Evolutionary conservation across 352 stramenopile species (phyloP).

Genomic region (Phytophthora constricta): DNA sequence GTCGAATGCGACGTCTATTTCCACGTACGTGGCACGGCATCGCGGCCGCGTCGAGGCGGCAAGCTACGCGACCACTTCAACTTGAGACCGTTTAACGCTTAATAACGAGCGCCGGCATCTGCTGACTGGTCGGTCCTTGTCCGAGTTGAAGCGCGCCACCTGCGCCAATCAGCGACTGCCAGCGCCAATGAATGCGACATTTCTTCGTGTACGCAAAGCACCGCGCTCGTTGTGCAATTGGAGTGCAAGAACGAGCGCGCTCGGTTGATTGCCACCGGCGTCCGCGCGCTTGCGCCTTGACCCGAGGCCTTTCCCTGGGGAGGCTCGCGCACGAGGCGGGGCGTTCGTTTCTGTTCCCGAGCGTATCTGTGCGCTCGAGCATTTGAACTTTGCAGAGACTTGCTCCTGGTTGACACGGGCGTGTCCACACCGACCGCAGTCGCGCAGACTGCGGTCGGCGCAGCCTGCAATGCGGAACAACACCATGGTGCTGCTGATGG

Average conservation of each 20-base stretch:
- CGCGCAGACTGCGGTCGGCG: too few species aligned
- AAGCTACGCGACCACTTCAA: not conserved
- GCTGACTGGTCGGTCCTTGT: not conserved
- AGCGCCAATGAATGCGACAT: not conserved
- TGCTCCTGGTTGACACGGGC: not conserved
- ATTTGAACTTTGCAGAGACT: not conserved
- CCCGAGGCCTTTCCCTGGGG: not conserved
- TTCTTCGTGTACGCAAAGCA: not conserved
- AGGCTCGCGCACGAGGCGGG: not conserved
- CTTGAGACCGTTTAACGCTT: not conserved
- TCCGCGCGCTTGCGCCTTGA: too few species aligned
- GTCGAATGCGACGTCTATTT: not conserved
- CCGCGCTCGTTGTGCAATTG: constrained; percentile 3
- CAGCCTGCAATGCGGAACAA: too few species aligned
- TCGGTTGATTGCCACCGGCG: not conserved
- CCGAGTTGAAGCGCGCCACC: not conserved
- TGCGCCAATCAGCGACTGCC: not conserved
- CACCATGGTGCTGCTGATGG: too few species aligned
- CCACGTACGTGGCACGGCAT: not conserved
- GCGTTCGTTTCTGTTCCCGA: not conserved
- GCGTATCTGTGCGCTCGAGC: not conserved
- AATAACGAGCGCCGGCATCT: not conserved
- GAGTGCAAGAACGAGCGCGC: not conserved
- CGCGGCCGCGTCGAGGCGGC: not conserved
- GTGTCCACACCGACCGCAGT: not conserved